Evolutionary conservation across 305 asterid genomes (phyloP), one percentile per base, ranked within the genome.

Genomic region (Rubia tinctorum): DNA sequence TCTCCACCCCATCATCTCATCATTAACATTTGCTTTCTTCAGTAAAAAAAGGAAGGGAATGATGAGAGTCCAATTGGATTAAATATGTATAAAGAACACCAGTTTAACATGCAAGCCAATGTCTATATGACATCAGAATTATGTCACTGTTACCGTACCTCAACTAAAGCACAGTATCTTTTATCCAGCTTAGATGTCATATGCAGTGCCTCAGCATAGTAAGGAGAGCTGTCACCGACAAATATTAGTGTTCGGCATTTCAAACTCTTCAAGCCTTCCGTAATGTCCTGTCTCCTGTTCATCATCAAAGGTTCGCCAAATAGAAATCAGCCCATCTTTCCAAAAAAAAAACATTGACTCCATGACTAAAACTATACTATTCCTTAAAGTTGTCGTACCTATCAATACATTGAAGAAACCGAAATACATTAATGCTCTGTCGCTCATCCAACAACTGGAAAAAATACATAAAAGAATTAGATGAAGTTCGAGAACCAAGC

Each of bases 161-260:
- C 97, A 71, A 91, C 96, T 75, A 91, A 84, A 75, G 97, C 97
- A 75, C 90, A 80, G 77, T 78, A 90, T 90, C 95, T 87, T 83
- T 81, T 83, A 81, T 90, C 96, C 76, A 91, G 84, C 78, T 88
- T 91, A 40, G 86, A 75, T 62, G 89, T 81, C 93, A 91, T 88
- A 78, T 90, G 89, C 71, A 88, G 85, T 61, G 96, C 86, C 73
- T 91, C 97, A 3, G 83, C 76, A 77, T 91, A 87, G 58, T 88
- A 91, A 73, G 97, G 93, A 78, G 96, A 90, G 77, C 74, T 80
- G 67, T 91, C 96, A 56, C 97, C 97, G 18, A 90, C 95, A 76
- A 90, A 91, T 78, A 91, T 87, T 74, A 91, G 81, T 22, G 96
- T 90, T 73, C 95, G 91, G 76, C 97, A 90, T 79, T 83, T 85